These are phyloP conservation scores for Cryptosporidium baileyi DNA, from an alignment of 169 alveolate genomes.

Conservation along the genomic window DNA sequence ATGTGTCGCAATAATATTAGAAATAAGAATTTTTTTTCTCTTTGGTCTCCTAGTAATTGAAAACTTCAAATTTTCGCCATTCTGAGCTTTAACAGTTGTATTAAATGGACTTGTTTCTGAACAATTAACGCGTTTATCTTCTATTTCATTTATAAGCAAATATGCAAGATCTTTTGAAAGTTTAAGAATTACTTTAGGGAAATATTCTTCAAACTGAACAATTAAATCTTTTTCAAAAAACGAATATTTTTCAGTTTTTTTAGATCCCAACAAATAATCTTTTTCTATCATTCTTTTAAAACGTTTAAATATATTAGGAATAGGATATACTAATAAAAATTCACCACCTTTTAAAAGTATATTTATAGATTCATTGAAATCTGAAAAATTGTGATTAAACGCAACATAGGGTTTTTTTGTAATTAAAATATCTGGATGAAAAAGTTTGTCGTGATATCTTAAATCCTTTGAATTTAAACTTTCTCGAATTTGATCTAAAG, in stretches of 20 bases:
- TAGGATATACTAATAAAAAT: conserved; percentile 45
- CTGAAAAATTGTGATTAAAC: conserved; percentile 4
- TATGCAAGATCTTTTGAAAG: conserved; percentile 3
- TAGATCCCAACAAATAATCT: background rate
- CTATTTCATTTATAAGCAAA: background rate
- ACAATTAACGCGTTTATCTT: background rate
- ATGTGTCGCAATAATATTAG: background rate
- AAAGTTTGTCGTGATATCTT: no score
- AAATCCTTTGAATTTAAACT: no score
- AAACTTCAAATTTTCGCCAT: background rate
- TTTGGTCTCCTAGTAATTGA: background rate
- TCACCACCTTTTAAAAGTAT: conserved; percentile 34
- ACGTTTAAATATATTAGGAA: background rate
- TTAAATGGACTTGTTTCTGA: background rate
- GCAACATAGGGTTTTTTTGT: no score
- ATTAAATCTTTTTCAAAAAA: background rate
- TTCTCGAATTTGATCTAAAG: background rate
- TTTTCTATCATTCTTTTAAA: conserved; percentile 1
- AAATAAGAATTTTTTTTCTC: conserved; percentile 16
- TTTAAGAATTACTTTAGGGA: conserved; percentile 31
- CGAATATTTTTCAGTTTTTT: background rate
- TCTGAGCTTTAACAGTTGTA: background rate
- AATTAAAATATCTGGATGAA: no score
- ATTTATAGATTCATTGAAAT: conserved; percentile 19
- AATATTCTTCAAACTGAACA: background rate